These are phyloP conservation scores for Rhodotorula sp. DNA, from an alignment of 1,284 basidiomycete genomes.

Conservation along the genomic window DNA sequence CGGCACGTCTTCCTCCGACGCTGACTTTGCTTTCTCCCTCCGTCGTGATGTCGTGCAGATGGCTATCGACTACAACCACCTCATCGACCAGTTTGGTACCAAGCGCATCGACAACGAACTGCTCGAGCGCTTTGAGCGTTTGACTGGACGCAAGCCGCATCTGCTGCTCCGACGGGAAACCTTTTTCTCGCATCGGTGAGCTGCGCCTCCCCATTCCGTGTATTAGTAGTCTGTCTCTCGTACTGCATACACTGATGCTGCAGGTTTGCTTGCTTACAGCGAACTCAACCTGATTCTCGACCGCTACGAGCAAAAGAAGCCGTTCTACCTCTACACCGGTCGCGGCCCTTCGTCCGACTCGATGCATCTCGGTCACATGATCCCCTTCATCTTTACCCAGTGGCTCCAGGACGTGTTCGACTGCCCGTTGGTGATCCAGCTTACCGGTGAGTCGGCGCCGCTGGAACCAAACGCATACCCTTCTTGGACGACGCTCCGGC, in stretches of 20 bases:
- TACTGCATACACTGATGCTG: neutral
- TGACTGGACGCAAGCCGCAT: slow-evolving; percentile 91
- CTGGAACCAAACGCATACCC: too few species aligned
- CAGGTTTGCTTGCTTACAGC: slow-evolving; percentile 52
- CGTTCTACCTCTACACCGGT: slow-evolving; percentile 97
- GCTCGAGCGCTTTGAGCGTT: slow-evolving; percentile 81
- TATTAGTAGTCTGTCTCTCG: too few species aligned
- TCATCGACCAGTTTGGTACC: slow-evolving; percentile 92
- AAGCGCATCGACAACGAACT: slow-evolving; percentile 72
- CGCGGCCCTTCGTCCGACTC: slow-evolving; percentile 94
- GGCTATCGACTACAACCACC: slow-evolving; percentile 85
- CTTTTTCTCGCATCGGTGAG: slow-evolving; percentile 96
- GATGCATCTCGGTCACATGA: slow-evolving; percentile 97
- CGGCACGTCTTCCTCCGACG: neutral
- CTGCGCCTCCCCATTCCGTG: slow-evolving; percentile 10
- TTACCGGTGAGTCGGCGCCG: slow-evolving; percentile 64
- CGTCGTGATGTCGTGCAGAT: slow-evolving; percentile 38
- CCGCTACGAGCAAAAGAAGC: slow-evolving; percentile 93
- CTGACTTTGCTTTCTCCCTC: neutral
- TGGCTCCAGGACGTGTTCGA: slow-evolving; percentile 98
- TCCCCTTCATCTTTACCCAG: slow-evolving; percentile 89
- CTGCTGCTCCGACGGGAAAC: slow-evolving; percentile 83
- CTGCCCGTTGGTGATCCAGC: slow-evolving; percentile 88
- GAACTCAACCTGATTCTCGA: slow-evolving; percentile 93
- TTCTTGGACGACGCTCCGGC: too few species aligned